Conservation (phyloP, 2,329 filamentous ascomycete species). For the Paecilomyces sp. region DNA sequence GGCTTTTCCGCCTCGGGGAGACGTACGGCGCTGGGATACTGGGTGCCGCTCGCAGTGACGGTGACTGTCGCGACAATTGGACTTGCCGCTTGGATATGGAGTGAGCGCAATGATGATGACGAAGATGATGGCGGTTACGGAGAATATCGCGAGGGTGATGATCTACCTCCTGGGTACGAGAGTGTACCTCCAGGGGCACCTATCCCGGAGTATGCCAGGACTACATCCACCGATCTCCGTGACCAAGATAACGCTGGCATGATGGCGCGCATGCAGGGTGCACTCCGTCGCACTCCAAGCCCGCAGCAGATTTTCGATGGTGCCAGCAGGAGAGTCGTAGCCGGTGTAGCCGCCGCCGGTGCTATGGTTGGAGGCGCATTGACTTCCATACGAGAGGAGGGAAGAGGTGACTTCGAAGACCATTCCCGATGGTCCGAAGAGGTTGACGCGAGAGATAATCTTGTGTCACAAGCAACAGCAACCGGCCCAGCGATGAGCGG, state of each 20-base stretch:
- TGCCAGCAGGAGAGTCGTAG: conserved; percentile 72
- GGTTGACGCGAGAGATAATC: conserved; percentile 57
- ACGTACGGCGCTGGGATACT: conserved; percentile 55
- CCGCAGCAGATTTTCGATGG: conserved; percentile 83
- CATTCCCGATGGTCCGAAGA: conserved; percentile 92
- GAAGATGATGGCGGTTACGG: conserved; percentile 55
- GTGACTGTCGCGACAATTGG: conserved; percentile 82
- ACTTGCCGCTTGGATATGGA: conserved; percentile 88
- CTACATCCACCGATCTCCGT: conserved; percentile 26
- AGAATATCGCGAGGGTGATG: conserved; percentile 16
- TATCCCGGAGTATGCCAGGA: conserved; percentile 15
- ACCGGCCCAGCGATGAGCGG: conserved; percentile 20
- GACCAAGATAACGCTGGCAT: conserved; percentile 50
- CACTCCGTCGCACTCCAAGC: conserved; percentile 72
- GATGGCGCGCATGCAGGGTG: conserved; percentile 71
- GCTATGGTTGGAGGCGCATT: conserved; percentile 76
- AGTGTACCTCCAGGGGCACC: background rate
- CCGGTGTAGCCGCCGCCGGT: conserved; percentile 75
- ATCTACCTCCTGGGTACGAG: conserved; percentile 14
- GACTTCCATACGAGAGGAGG: conserved; percentile 76
- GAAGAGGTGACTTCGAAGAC: conserved; percentile 71
- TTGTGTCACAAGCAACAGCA: conserved; percentile 19
- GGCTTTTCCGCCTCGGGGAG: conserved; percentile 36
- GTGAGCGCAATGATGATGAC: conserved; percentile 70
- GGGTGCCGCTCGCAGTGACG: conserved; percentile 81